A percentile compares a stretch with the other conserved stretches of the same genome.
Evolutionary conservation across 495 filamentous ascomycete genomes (phyloP).

Genomic region (Tuber umbilicatum): DNA sequence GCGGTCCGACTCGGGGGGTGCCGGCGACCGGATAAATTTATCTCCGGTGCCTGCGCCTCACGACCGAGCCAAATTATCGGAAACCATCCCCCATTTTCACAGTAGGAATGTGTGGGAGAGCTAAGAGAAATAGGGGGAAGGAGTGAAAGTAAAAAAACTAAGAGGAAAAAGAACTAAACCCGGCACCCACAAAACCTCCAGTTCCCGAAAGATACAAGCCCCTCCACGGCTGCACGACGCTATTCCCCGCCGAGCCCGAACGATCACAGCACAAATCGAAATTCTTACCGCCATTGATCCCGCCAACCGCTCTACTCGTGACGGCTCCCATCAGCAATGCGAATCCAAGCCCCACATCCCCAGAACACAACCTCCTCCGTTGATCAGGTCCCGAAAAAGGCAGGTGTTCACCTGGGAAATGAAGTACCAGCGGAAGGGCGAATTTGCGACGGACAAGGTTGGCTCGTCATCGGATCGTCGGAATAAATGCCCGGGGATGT

Average conservation of each 20-base stretch:
- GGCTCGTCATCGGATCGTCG: constrained; percentile 6
- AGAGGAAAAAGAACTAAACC: neutral
- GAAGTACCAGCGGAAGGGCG: constrained; percentile 8
- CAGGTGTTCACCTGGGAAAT: constrained; percentile 5
- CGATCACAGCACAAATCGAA: constrained; percentile 10
- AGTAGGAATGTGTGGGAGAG: neutral
- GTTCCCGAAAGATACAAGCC: neutral
- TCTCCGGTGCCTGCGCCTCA: neutral
- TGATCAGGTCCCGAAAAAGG: neutral
- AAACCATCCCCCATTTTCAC: neutral
- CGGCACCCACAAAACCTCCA: neutral
- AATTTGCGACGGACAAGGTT: neutral
- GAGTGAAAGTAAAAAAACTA: constrained; percentile 2
- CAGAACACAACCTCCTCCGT: too few species aligned
- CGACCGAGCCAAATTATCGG: neutral
- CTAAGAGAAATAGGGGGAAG: neutral
- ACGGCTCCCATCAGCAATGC: constrained; percentile 14
- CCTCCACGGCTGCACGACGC: neutral
- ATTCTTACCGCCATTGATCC: neutral
- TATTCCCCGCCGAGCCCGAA: neutral
- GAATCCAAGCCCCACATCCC: constrained; percentile 4
- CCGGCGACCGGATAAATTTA: neutral
- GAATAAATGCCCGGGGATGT: constrained; percentile 14
- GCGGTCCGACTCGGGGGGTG: neutral
- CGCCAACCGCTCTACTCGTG: constrained; percentile 4